These are phyloP conservation scores for Infundibulicybe gibba DNA, from an alignment of 768 basidiomycete genomes.

Conservation along the genomic window DNA sequence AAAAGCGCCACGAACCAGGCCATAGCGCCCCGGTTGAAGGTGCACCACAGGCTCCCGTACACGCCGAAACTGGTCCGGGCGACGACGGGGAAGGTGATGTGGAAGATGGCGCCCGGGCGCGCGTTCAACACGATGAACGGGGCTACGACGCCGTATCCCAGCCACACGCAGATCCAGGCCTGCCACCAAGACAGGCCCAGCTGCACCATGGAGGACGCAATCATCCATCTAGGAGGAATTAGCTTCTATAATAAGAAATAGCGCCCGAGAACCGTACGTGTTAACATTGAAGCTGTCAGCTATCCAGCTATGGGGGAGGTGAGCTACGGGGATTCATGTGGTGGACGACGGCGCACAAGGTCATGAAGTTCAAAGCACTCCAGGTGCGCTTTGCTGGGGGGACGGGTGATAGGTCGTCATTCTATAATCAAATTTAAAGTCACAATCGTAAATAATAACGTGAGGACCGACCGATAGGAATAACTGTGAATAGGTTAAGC, in stretches of 20 bases:
- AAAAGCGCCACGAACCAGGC: slow-evolving; percentile 47
- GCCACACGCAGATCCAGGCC: slow-evolving; percentile 78
- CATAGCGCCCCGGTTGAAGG: slow-evolving; percentile 73
- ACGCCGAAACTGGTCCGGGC: slow-evolving; percentile 75
- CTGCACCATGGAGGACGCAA: slow-evolving; percentile 71
- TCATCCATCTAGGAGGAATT: slow-evolving; percentile 56
- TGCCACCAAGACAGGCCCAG: slow-evolving; percentile 81
- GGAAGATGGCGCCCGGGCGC: slow-evolving; percentile 72
- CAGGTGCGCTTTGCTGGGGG: slow-evolving; percentile 60
- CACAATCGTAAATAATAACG: slow-evolving; percentile 6
- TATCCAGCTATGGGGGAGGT: slow-evolving; percentile 53
- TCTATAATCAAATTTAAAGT: slow-evolving; percentile 29
- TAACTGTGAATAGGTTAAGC: slow-evolving; percentile 48
- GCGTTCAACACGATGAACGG: slow-evolving; percentile 78
- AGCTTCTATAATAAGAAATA: not conserved
- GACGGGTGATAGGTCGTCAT: slow-evolving; percentile 72
- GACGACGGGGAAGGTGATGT: slow-evolving; percentile 76
- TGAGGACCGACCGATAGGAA: slow-evolving; percentile 49
- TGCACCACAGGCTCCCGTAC: slow-evolving; percentile 77
- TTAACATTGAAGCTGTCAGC: slow-evolving; percentile 80
- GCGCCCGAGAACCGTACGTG: slow-evolving; percentile 42
- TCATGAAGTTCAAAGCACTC: slow-evolving; percentile 60
- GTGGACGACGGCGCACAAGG: slow-evolving; percentile 43
- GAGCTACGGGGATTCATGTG: not conserved
- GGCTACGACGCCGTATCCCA: slow-evolving; percentile 55